Evolutionary conservation across 805 yeast genomes (phyloP).

Genomic region (Sungouiozyma intestinalis): DNA sequence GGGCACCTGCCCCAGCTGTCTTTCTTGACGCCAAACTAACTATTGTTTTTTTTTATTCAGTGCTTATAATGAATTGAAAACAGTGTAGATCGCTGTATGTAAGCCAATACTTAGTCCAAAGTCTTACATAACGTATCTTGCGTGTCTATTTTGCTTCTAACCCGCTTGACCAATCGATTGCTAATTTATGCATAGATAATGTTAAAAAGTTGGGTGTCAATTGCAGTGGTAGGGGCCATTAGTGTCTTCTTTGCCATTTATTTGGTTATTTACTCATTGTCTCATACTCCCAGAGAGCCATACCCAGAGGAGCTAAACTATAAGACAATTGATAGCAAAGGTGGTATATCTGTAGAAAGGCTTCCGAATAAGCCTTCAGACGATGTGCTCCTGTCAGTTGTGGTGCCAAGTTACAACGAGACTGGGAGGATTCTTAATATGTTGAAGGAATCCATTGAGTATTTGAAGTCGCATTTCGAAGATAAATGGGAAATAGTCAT

Average conservation of each 20-base stretch:
- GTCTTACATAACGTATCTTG: too few species aligned
- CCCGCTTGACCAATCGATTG: too few species aligned
- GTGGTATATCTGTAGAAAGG: conserved; percentile 22
- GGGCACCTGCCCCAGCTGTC: too few species aligned
- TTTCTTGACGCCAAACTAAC: too few species aligned
- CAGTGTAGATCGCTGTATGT: too few species aligned
- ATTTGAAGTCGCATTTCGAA: conserved; percentile 32
- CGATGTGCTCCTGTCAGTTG: conserved; percentile 55
- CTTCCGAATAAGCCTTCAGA: conserved; percentile 22
- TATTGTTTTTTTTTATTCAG: too few species aligned
- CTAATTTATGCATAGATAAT: not conserved
- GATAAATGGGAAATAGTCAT: conserved; percentile 54
- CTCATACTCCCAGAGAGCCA: conserved; percentile 56
- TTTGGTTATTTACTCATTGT: conserved; percentile 34
- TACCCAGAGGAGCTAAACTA: conserved; percentile 43
- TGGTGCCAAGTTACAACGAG: conserved; percentile 93
- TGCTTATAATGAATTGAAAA: too few species aligned
- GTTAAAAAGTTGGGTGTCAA: not conserved
- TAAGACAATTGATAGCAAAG: conserved; percentile 36
- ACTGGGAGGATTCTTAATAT: conserved; percentile 56
- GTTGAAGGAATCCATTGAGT: conserved; percentile 59
- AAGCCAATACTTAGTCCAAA: too few species aligned
- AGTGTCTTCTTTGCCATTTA: conserved; percentile 23
- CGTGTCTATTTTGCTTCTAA: too few species aligned
- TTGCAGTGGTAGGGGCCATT: not conserved